Conservation (phyloP, 1,284 basidiomycete species). For the Leccinum subatratum region DNA sequence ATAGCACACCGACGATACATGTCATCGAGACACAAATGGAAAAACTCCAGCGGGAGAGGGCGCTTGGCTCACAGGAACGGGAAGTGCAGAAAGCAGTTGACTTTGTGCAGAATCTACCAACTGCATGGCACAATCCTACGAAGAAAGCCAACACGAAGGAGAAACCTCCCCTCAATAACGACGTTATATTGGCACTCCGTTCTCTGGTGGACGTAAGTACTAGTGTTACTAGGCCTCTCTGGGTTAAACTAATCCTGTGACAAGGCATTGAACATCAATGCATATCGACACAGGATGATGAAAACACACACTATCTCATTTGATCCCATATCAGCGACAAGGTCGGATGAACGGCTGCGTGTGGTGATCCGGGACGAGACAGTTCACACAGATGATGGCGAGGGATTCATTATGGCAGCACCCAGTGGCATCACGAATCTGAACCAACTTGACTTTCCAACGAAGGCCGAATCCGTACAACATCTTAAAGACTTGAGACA, state of each 20-base stretch:
- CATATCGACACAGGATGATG: background rate
- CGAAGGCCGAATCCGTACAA: background rate
- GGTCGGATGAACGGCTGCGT: background rate
- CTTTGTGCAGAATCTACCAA: background rate
- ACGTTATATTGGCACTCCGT: background rate
- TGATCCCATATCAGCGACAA: background rate
- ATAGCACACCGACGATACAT: background rate
- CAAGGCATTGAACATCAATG: background rate
- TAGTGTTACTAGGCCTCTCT: background rate
- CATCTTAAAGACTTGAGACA: background rate
- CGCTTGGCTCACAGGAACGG: background rate
- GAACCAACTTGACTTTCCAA: background rate
- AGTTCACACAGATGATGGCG: background rate
- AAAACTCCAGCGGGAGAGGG: background rate
- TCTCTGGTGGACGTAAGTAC: background rate
- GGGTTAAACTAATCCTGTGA: background rate
- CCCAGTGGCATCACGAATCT: background rate
- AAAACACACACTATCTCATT: background rate
- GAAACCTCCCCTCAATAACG: background rate
- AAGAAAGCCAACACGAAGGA: background rate
- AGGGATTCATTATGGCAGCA: background rate
- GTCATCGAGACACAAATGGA: background rate
- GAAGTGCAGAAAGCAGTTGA: background rate
- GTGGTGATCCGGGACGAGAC: background rate
- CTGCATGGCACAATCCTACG: background rate